Evolutionary conservation across 805 yeast species (phyloP).

Genomic region (Kuraishia ogatae): DNA sequence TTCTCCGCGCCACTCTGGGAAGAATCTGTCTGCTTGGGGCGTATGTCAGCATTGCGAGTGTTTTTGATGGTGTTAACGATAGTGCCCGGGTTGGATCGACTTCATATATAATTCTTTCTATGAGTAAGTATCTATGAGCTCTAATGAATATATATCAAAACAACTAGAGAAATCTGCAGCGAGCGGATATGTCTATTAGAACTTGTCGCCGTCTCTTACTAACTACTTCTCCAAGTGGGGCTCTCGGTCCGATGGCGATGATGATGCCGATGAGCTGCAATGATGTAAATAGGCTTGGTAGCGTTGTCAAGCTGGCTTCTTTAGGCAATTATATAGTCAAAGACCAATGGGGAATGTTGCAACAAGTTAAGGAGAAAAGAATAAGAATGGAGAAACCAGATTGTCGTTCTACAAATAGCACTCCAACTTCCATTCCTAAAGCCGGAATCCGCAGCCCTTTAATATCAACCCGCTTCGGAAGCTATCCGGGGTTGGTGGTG

Average conservation of each 20-base stretch:
- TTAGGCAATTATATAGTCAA: too few species aligned
- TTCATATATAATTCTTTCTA: too few species aligned
- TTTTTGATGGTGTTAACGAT: too few species aligned
- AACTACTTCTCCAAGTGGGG: neutral
- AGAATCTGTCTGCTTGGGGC: neutral
- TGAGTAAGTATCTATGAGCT: too few species aligned
- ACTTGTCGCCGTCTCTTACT: neutral
- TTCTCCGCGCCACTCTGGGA: neutral
- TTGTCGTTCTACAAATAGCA: too few species aligned
- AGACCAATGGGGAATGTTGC: too few species aligned
- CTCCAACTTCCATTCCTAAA: neutral
- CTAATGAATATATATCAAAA: too few species aligned
- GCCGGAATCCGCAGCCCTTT: neutral
- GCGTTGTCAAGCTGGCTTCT: too few species aligned
- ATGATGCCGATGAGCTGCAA: neutral
- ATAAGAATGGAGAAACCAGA: too few species aligned
- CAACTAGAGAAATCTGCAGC: neutral
- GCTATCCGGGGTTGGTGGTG: neutral
- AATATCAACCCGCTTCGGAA: neutral
- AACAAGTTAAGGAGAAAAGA: too few species aligned
- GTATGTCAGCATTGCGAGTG: neutral
- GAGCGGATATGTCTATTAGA: too few species aligned
- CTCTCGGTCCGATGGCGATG: neutral
- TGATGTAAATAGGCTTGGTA: neutral
- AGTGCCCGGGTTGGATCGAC: neutral